Evolutionary conservation across 768 basidiomycete species (phyloP).

Genomic region (Rhizopogon vinicolor): DNA sequence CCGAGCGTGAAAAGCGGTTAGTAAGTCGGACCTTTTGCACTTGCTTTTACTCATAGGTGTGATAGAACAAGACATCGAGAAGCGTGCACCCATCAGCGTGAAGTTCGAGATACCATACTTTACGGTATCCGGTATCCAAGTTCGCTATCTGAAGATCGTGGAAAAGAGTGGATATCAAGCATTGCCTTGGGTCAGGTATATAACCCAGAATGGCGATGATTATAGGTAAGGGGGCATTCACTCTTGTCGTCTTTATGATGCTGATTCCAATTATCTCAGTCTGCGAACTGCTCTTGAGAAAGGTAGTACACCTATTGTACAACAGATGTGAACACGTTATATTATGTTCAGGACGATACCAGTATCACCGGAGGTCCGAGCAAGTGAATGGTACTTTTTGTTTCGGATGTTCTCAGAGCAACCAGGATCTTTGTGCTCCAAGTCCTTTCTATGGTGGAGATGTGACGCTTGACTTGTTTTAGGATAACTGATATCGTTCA

Average conservation of each 20-base stretch:
- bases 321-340: constrained; percentile 20
- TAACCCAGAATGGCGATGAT: constrained; percentile 89
- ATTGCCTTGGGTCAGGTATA: constrained; percentile 93
- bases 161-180: constrained; percentile 99
- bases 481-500: no score
- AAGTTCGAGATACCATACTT: constrained; percentile 99
- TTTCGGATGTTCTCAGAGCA: neutral
- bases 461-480: no score
- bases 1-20: constrained; percentile 88
- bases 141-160: constrained; percentile 96
- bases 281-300: constrained; percentile 74
- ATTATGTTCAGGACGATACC: constrained; percentile 16
- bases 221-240: constrained; percentile 57
- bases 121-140: constrained; percentile 96
- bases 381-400: neutral
- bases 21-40: constrained; percentile 23
- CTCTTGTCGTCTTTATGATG: neutral
- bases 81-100: constrained; percentile 92
- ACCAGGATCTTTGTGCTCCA: neutral
- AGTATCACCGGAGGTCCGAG: neutral
- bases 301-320: constrained; percentile 59
- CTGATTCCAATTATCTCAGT: constrained; percentile 26
- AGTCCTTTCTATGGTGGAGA: neutral
- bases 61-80: constrained; percentile 20
- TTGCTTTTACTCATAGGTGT: neutral